Percentiles rank a stretch among this genome's conserved stretches.
Evolutionary conservation across 2,329 filamentous ascomycete species (phyloP).

Genomic region (Pseudogymnoascus verrucosus): DNA sequence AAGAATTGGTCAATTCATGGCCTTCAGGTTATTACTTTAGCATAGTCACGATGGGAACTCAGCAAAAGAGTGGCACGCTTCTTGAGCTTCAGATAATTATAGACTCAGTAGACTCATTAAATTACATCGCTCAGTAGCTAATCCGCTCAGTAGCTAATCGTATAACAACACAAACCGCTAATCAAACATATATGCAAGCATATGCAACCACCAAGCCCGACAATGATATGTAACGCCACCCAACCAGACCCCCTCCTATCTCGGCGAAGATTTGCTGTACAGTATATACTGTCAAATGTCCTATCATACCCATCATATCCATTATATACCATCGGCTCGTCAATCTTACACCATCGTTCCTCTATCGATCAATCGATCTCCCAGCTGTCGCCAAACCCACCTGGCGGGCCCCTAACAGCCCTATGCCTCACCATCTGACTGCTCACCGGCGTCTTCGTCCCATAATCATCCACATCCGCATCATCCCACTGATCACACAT

Average conservation of each 20-base stretch:
- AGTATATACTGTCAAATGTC: not conserved
- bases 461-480: not conserved
- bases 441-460: not conserved
- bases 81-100: not conserved
- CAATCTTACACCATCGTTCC: not conserved
- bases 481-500: not conserved
- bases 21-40: not conserved
- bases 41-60: not conserved
- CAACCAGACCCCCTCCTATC: not conserved
- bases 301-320: not conserved
- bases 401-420: not conserved
- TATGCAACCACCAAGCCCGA: not conserved
- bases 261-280: not conserved
- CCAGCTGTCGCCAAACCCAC: not conserved
- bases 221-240: not conserved
- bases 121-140: slow-evolving; percentile 1
- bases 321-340: not conserved
- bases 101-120: not conserved
- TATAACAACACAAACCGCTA: not conserved
- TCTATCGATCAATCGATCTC: not conserved
- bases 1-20: not conserved
- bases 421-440: not conserved
- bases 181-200: not conserved
- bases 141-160: not conserved
- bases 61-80: not conserved